Percentiles rank a stretch among this genome's conserved stretches.
Conservation (phyloP, 1,139 yeast species). For the Yamadazyma taylorii region DNA sequence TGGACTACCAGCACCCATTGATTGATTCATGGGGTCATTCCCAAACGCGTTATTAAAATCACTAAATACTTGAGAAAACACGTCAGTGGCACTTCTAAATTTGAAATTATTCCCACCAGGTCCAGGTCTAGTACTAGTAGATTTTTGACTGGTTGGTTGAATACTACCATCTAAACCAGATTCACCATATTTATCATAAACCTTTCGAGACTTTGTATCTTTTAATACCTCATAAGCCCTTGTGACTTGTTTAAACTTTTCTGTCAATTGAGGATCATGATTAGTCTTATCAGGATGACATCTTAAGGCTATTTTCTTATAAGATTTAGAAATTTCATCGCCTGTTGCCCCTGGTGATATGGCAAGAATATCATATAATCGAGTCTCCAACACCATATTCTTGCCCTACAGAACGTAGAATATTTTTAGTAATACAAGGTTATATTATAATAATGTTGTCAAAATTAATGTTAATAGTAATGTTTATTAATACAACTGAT, state of each 20-base stretch:
- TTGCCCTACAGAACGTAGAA: background rate
- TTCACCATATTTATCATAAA: constrained; percentile 42
- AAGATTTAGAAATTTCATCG: constrained; percentile 43
- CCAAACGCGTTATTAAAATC: constrained; percentile 37
- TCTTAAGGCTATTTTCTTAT: constrained; percentile 40
- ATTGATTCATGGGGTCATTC: constrained; percentile 12
- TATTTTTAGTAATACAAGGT: background rate
- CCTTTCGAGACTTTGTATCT: constrained; percentile 29
- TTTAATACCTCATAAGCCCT: constrained; percentile 43
- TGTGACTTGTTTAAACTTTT: constrained; percentile 44
- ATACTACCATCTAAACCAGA: constrained; percentile 38
- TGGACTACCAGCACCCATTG: constrained; percentile 8
- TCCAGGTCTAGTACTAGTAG: constrained; percentile 7
- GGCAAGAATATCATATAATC: constrained; percentile 38
- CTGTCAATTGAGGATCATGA: constrained; percentile 44
- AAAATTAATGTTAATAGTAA: no score
- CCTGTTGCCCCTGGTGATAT: constrained; percentile 34
- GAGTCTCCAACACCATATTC: constrained; percentile 20
- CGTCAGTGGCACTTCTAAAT: constrained; percentile 23
- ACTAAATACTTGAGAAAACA: constrained; percentile 41
- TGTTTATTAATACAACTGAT: no score
- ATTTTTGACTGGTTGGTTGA: constrained; percentile 10
- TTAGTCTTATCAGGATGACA: constrained; percentile 52
- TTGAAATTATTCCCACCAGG: constrained; percentile 6
- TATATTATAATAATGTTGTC: no score